Evolutionary conservation across 78 protist species (phyloP), one percentile per base, ranked within the genome.

Genomic region (Pigoraptor vietnamica): DNA sequence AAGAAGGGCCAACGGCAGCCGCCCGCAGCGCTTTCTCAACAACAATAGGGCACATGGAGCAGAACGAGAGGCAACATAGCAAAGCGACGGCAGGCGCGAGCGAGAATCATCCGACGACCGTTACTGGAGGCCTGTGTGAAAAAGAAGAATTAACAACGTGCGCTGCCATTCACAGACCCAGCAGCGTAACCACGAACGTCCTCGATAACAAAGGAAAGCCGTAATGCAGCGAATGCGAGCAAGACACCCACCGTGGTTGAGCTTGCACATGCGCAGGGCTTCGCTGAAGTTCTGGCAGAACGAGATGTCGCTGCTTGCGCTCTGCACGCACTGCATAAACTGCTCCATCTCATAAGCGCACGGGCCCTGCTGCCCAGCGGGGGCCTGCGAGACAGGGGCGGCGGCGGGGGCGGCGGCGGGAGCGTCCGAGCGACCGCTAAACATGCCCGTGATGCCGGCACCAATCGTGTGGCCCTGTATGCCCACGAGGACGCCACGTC

Each of bases 321-420:
- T 35, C 88, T 83, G 23, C 34, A 83, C 38, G 88, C 88, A 83
- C 39, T 83, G 34, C 34, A 83, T 6, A 37, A 83, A 83, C 39
- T 35, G 88, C 88, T 83, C 37, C 39, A 83, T 29, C 88, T 83
- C 88, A 19, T 35, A 83, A 1, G 39, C 9, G 88, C 88, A 83
- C 37, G 88, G 88, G 24, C 24, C 38, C 19, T 6, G 39, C 38
- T 83, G 88, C 2, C 88, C 39, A 34, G 34, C 34, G 2, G 35
- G 19, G 35, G 34, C 36, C 14, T 48, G 14, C 67, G 67, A 48
- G 67, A 14, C 67, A 14, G 67, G 67, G 9, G 88, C 23, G 35
- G 88, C 88, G 88, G 39, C 88, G 34, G 35, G 37, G n/a, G 84
- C 35, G 32, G 84, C 84, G 32, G 35, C 88, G 88, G 88, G n/a